Conservation (phyloP, 2,329 filamentous ascomycete genomes). For the Colletotrichum coccodes region DNA sequence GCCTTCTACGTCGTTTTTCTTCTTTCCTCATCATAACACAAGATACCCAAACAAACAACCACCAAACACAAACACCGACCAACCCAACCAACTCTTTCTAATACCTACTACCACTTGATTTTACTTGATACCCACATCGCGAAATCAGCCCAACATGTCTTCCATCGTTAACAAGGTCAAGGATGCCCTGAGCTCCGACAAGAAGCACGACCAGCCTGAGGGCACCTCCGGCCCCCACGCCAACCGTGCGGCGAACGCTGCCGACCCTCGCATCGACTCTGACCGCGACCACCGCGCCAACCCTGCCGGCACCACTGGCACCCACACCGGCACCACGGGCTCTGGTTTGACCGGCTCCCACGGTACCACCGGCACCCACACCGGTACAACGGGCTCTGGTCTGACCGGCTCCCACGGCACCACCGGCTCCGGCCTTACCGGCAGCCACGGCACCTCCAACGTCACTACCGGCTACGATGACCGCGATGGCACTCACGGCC, state of each 20-base stretch:
- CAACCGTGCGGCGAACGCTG: constrained; percentile 55
- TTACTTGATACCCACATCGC: constrained; percentile 31
- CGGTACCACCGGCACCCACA: constrained; percentile 36
- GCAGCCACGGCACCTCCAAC: constrained; percentile 34
- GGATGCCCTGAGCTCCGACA: constrained; percentile 60
- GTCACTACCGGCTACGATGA: constrained; percentile 24
- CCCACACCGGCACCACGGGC: constrained; percentile 27
- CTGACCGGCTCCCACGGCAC: constrained; percentile 37
- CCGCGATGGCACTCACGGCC: constrained; percentile 32
- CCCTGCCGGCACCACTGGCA: constrained; percentile 41
- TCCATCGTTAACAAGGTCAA: constrained; percentile 69
- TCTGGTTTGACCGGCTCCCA: constrained; percentile 16
- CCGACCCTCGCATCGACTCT: constrained; percentile 62
- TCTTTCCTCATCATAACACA: constrained; percentile 32
- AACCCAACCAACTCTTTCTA: neutral
- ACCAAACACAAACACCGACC: constrained; percentile 11
- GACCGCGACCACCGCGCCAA: constrained; percentile 55
- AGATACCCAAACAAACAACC: constrained; percentile 31
- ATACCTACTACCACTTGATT: neutral
- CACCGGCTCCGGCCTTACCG: constrained; percentile 41
- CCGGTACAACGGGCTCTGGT: constrained; percentile 25
- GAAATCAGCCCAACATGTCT: constrained; percentile 59
- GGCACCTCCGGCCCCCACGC: constrained; percentile 43
- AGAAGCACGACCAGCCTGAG: constrained; percentile 41
- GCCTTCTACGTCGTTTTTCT: neutral